Conservation (phyloP, 192 early-diverging fungal genomes). For the Rhizophagus prolifer region DNA sequence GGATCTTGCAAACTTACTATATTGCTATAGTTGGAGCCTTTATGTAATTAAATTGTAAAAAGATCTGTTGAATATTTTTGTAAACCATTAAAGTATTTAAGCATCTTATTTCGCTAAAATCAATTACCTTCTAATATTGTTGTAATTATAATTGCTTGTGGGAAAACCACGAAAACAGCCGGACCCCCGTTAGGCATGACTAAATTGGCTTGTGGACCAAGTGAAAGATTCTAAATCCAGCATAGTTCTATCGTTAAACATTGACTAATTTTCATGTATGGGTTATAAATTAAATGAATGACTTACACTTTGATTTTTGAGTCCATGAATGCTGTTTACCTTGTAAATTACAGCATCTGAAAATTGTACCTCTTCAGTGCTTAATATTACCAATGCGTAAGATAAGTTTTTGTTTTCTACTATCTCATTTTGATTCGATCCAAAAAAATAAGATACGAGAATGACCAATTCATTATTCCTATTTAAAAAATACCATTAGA, state of each 20-base stretch:
- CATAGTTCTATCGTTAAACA: not conserved
- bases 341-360: conserved; percentile 3
- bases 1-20: conserved; percentile 20
- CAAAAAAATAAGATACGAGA: not conserved
- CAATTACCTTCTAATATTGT: conserved; percentile 26
- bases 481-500: not conserved
- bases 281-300: not conserved
- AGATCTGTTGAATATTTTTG: not conserved
- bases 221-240: not conserved
- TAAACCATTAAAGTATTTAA: too few species aligned
- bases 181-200: conserved; percentile 31
- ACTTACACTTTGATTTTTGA: conserved; percentile 24
- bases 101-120: not conserved
- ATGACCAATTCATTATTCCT: conserved; percentile 17
- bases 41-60: not conserved
- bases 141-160: conserved; percentile 22
- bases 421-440: not conserved
- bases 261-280: not conserved
- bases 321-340: not conserved
- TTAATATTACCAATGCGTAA: conserved; percentile 5
- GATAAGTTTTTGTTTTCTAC: not conserved
- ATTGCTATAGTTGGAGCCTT: conserved; percentile 10
- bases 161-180: conserved; percentile 27
- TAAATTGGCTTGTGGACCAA: conserved; percentile 4
- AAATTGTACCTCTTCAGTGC: not conserved